Base-by-base conservation (phyloP, 352 stramenopile genomes). In the Plasmopara viticola region DNA sequence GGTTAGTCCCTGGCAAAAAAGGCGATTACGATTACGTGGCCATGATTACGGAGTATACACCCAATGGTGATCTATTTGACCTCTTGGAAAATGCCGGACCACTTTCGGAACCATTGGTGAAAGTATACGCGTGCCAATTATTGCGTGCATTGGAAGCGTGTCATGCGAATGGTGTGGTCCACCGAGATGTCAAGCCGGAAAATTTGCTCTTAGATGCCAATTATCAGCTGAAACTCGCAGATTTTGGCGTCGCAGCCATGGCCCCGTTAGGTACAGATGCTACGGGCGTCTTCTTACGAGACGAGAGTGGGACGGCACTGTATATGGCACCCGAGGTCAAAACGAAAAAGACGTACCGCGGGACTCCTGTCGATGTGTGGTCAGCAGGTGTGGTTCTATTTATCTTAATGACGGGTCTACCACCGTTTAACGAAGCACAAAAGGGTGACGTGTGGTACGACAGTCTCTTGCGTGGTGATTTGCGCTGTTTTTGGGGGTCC, bases 171-270 rank as follows among this genome's bases (percentile, higher is more conserved):
- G 78, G 81, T 38, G 72, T 95, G 17, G 70, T 87, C 35, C 86
- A 95, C 48, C 82, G 88, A 35, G 88, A 97, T 58, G 65, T 97
- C 30, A 96, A 96, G 66, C 89, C 86, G 4, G 89, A 97, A 62
- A 97, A 97, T 53, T 62, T 97, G 18, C 67, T 97, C 34, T 62
- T 97, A 42, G 83, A 95, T 57, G 61, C 70, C 17, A 62, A 78
- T 18, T 86, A 79, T 57, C 74, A 68, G 8, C 66, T 97, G 55
- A 97, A 97, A 58, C 62, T 98, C 8, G 93, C 84, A 15, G 92
- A 98, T 60, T 98, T 98, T 78, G 92, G 92, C 6, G 70, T 98
- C 2, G 90, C 89, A 7, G 87, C 92, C 37, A 85, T 81, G 49
- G 56, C 66, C 6, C 47, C 56, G 3, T 1, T 51, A 53, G 62